A percentile compares a stretch with the other conserved stretches of the same genome.
Conservation (phyloP, 2,329 filamentous ascomycete species). For the Fusarium siculi region DNA sequence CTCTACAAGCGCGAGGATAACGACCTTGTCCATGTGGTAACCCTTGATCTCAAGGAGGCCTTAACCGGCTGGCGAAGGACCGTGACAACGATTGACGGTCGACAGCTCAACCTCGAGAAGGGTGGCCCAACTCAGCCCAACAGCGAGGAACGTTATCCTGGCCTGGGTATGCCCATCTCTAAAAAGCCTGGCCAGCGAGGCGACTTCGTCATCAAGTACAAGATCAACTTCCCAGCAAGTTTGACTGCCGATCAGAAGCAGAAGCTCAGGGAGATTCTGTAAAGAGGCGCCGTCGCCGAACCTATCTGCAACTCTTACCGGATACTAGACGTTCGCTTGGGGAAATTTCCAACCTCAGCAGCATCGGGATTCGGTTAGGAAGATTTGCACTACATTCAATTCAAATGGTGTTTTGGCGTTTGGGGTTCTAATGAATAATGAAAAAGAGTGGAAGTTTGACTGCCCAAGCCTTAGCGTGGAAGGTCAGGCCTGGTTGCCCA, state of each 20-base stretch:
- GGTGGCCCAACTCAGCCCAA: conserved; percentile 87
- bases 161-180: conserved; percentile 91
- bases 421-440: conserved; percentile 41
- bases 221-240: conserved; percentile 88
- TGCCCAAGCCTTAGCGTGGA: not conserved
- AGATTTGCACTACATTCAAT: conserved; percentile 20
- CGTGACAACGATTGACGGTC: conserved; percentile 93
- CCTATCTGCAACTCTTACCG: conserved; percentile 1
- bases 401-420: conserved; percentile 40
- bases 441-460: conserved; percentile 20
- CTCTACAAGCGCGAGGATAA: conserved; percentile 89
- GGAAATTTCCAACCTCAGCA: not conserved
- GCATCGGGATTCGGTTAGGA: not conserved
- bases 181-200: conserved; percentile 88
- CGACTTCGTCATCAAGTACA: conserved; percentile 89
- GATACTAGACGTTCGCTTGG: not conserved
- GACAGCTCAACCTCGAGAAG: conserved; percentile 82
- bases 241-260: conserved; percentile 83
- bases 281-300: conserved; percentile 31
- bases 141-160: conserved; percentile 82
- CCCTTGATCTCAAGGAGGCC: conserved; percentile 90
- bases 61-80: conserved; percentile 93
- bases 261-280: conserved; percentile 82
- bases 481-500: not conserved
- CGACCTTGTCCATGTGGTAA: conserved; percentile 81